Percentiles rank a stretch among this genome's conserved stretches.
These are phyloP conservation scores for Polyporus tsugae DNA, from an alignment of 1,284 basidiomycete genomes.

Conservation along the genomic window DNA sequence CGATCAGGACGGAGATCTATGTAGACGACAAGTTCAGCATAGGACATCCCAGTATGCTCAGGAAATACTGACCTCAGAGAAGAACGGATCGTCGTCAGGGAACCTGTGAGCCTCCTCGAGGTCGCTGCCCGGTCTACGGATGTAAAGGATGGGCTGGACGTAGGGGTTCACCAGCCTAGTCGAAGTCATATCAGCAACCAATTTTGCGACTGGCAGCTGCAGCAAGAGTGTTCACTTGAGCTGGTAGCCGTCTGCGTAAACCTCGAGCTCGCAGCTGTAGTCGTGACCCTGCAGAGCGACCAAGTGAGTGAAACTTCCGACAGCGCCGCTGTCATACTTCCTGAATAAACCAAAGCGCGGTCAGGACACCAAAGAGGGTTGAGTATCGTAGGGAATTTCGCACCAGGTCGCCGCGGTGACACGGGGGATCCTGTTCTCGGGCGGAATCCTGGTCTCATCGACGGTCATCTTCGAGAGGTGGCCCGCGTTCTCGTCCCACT, in stretches of 20 bases:
- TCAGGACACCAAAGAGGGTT: neutral
- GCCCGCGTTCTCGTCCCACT: constrained; percentile 93
- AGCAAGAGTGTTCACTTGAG: constrained; percentile 62
- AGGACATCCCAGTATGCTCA: neutral
- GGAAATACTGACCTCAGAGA: constrained; percentile 65
- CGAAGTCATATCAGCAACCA: constrained; percentile 13
- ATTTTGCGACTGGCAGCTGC: constrained; percentile 27
- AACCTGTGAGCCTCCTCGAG: constrained; percentile 80
- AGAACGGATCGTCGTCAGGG: constrained; percentile 91
- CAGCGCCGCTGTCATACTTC: constrained; percentile 94
- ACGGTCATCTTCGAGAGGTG: constrained; percentile 82
- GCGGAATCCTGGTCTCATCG: constrained; percentile 81
- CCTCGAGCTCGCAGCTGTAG: constrained; percentile 93
- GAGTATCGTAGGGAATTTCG: neutral
- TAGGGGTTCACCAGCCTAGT: constrained; percentile 88
- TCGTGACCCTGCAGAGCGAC: constrained; percentile 90
- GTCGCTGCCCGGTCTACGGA: constrained; percentile 89
- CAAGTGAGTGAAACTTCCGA: constrained; percentile 89
- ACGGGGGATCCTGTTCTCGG: constrained; percentile 84
- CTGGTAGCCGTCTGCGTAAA: constrained; percentile 89
- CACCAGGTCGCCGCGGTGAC: constrained; percentile 84
- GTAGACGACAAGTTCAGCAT: neutral
- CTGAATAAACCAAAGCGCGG: constrained; percentile 43
- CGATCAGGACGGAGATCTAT: constrained; percentile 82
- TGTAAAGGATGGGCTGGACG: constrained; percentile 82